Conservation (phyloP, 164 flowering plant species). For the Akebia trifoliata region DNA sequence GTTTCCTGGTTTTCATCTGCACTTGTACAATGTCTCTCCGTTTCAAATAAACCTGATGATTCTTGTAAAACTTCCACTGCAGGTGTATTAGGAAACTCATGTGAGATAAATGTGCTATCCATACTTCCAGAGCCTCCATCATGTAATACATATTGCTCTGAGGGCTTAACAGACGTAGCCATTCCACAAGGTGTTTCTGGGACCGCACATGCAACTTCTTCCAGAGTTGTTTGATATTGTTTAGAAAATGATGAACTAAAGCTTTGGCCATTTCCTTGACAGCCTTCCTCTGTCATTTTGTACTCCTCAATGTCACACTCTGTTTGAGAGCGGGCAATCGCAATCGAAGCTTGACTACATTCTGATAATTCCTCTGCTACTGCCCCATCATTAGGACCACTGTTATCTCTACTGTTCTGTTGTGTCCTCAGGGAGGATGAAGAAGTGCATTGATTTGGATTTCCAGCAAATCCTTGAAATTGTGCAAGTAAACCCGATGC, state of each 20-base stretch:
- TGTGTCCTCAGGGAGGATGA: conserved; percentile 49
- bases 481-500: conserved; percentile 79
- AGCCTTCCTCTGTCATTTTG: conserved; percentile 28
- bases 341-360: conserved; percentile 68
- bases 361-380: conserved; percentile 68
- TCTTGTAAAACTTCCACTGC: conserved; percentile 34
- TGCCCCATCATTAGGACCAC: conserved; percentile 30
- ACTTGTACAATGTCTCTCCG: conserved; percentile 19
- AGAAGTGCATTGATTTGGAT: conserved; percentile 33
- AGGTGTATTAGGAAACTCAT: conserved; percentile 31
- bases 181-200: conserved; percentile 35
- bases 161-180: conserved; percentile 19
- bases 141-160: conserved; percentile 25
- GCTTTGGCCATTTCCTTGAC: conserved; percentile 28
- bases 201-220: conserved; percentile 35
- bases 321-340: conserved; percentile 41
- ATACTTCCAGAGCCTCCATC: conserved; percentile 24
- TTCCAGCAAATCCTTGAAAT: conserved; percentile 42
- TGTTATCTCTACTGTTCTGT: conserved; percentile 49
- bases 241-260: conserved; percentile 40
- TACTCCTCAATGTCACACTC: conserved; percentile 39
- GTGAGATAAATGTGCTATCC: conserved; percentile 22
- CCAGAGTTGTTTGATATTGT: conserved; percentile 31
- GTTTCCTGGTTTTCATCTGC: conserved; percentile 25
- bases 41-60: conserved; percentile 23